Conservation (phyloP, 441 rosid genomes). For the Mallotus japonicus region DNA sequence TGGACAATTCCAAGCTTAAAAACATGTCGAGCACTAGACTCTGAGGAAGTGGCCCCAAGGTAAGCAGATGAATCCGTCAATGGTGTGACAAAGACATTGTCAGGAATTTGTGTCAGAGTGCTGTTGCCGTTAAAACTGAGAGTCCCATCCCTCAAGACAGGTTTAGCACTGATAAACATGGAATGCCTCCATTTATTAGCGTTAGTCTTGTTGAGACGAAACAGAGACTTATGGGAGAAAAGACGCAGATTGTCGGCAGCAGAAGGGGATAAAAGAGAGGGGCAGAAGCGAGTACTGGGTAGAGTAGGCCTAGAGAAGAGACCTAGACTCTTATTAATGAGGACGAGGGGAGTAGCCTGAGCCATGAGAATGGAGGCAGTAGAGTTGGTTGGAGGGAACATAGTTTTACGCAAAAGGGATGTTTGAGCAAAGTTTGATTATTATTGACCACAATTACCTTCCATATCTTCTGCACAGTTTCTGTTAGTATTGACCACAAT, state of each 20-base stretch:
- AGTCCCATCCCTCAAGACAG: slow-evolving; percentile 39
- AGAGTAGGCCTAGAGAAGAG: slow-evolving; percentile 13
- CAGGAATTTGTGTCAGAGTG: slow-evolving; percentile 37
- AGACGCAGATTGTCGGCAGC: slow-evolving; percentile 16
- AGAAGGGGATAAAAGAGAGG: slow-evolving; percentile 12
- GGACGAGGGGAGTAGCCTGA: neutral
- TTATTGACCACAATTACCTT: slow-evolving; percentile 9
- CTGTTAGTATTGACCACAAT: too few species aligned
- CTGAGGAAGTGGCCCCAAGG: slow-evolving; percentile 46
- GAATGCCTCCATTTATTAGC: slow-evolving; percentile 36
- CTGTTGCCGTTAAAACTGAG: slow-evolving; percentile 35
- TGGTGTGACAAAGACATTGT: slow-evolving; percentile 38
- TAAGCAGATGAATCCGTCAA: slow-evolving; percentile 42
- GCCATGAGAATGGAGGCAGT: neutral
- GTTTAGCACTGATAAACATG: slow-evolving; percentile 38
- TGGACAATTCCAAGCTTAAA: slow-evolving; percentile 53
- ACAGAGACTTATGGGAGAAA: slow-evolving; percentile 6
- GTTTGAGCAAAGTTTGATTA: neutral
- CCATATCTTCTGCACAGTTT: neutral
- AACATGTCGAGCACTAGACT: slow-evolving; percentile 54
- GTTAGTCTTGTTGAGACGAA: slow-evolving; percentile 8
- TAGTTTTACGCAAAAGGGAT: too few species aligned
- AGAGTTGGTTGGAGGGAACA: too few species aligned
- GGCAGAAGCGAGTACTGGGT: slow-evolving; percentile 15
- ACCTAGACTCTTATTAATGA: neutral